These are phyloP conservation scores for Teunomyces atbi DNA, from an alignment of 805 yeast genomes.

Conservation along the genomic window DNA sequence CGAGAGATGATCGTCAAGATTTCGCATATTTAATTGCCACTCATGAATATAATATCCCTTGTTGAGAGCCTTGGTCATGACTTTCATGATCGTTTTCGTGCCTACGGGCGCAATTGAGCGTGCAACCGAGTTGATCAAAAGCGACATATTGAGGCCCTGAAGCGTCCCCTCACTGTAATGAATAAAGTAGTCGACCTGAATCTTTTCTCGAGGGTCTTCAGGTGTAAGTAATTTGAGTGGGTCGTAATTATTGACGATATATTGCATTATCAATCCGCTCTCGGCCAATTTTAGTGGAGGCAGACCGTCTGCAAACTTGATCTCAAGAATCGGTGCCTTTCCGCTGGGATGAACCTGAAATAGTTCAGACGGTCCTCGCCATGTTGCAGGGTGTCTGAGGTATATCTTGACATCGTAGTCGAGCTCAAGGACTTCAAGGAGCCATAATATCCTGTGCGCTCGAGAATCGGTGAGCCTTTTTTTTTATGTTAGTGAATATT, in stretches of 20 bases:
- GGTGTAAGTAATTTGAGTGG: constrained; percentile 26
- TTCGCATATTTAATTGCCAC: constrained; percentile 35
- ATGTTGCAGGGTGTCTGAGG: constrained; percentile 45
- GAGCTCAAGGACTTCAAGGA: constrained; percentile 57
- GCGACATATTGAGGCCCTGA: constrained; percentile 44
- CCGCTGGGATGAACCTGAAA: constrained; percentile 60
- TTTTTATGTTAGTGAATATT: neutral
- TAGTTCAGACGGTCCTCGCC: constrained; percentile 42
- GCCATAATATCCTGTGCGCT: constrained; percentile 60
- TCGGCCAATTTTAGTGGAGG: constrained; percentile 35
- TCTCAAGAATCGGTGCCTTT: constrained; percentile 58
- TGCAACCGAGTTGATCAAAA: constrained; percentile 40
- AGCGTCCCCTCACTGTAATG: constrained; percentile 65
- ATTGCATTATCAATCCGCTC: constrained; percentile 39
- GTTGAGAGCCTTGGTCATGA: constrained; percentile 46
- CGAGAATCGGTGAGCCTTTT: constrained; percentile 53
- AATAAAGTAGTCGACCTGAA: constrained; percentile 50
- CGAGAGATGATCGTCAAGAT: constrained; percentile 39
- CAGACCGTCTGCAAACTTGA: constrained; percentile 33
- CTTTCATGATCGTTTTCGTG: constrained; percentile 41
- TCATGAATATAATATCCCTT: constrained; percentile 50
- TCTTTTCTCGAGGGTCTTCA: constrained; percentile 18
- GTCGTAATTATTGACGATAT: constrained; percentile 36
- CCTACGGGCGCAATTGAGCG: constrained; percentile 48
- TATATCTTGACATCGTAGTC: constrained; percentile 55